Evolutionary conservation across 192 early-diverging fungal genomes (phyloP).

Genomic region (Coemansia sp.): DNA sequence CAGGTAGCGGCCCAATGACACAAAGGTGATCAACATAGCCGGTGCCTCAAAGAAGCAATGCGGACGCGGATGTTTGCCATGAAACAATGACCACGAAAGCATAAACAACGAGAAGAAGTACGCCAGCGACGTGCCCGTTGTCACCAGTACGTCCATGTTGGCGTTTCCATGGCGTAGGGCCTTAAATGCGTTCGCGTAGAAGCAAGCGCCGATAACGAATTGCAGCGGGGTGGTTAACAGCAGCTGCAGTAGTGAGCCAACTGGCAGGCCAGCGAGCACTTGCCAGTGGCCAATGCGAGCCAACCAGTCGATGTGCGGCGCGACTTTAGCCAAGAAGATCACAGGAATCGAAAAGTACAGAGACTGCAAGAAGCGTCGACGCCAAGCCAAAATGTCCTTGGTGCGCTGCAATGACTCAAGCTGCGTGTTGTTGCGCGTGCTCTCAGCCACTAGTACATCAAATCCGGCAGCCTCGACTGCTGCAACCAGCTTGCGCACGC

Average conservation of each 20-base stretch:
- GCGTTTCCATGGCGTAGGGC: slow-evolving; percentile 77
- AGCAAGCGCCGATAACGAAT: slow-evolving; percentile 81
- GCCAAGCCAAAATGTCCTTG: slow-evolving; percentile 83
- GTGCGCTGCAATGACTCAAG: slow-evolving; percentile 85
- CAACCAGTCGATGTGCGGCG: slow-evolving; percentile 38
- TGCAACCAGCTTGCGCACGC: slow-evolving; percentile 77
- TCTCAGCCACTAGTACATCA: slow-evolving; percentile 67
- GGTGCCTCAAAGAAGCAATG: slow-evolving; percentile 94
- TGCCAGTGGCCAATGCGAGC: slow-evolving; percentile 23
- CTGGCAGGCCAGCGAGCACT: slow-evolving; percentile 64
- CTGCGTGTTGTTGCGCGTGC: slow-evolving; percentile 67
- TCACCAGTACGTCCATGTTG: slow-evolving; percentile 95
- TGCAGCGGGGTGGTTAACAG: slow-evolving; percentile 88
- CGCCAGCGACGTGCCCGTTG: slow-evolving; percentile 81
- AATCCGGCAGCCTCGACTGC: slow-evolving; percentile 81
- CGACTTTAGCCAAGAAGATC: slow-evolving; percentile 61
- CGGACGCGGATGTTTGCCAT: slow-evolving; percentile 55
- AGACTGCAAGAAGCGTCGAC: slow-evolving; percentile 61
- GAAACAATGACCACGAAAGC: slow-evolving; percentile 65
- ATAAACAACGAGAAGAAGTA: slow-evolving; percentile 81
- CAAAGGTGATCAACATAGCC: slow-evolving; percentile 89
- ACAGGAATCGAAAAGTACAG: slow-evolving; percentile 80
- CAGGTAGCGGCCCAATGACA: slow-evolving; percentile 87
- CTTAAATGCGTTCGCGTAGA: slow-evolving; percentile 77
- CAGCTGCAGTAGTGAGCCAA: slow-evolving; percentile 67